These are phyloP conservation scores for Quercus agrifolia DNA, from an alignment of 306 rosid genomes.

Conservation along the genomic window DNA sequence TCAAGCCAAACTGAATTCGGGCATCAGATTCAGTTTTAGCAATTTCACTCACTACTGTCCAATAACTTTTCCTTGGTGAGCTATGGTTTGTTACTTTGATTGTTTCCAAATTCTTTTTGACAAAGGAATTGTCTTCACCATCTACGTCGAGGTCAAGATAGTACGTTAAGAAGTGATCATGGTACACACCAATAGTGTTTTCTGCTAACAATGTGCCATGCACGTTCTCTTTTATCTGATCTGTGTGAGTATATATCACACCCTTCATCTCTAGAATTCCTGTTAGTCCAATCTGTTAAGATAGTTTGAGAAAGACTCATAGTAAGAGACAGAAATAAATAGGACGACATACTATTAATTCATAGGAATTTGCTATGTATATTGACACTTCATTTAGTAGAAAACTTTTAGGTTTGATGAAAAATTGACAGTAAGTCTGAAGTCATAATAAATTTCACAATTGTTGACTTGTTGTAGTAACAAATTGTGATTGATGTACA, in stretches of 20 bases:
- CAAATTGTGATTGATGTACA: too few relatives aligned
- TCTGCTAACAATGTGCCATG: slow-evolving; percentile 49
- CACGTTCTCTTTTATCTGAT: slow-evolving; percentile 36
- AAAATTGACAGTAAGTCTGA: too few relatives aligned
- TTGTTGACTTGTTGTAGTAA: too few relatives aligned
- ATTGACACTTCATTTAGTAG: too few relatives aligned
- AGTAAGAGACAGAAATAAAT: too few relatives aligned
- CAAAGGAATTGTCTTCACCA: slow-evolving; percentile 51
- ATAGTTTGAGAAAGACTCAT: background rate
- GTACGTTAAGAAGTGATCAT: slow-evolving; percentile 56
- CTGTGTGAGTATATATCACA: slow-evolving; percentile 24
- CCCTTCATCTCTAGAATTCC: slow-evolving; percentile 43
- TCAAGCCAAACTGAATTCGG: slow-evolving; percentile 22
- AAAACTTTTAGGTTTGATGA: too few relatives aligned
- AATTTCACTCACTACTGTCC: slow-evolving; percentile 24
- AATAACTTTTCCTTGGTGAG: slow-evolving; percentile 58
- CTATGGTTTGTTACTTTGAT: slow-evolving; percentile 25
- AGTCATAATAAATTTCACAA: too few relatives aligned
- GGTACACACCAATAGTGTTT: slow-evolving; percentile 47
- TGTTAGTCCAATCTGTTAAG: slow-evolving; percentile 42
- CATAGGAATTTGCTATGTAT: too few relatives aligned
- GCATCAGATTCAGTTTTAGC: slow-evolving; percentile 42
- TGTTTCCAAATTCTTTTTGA: slow-evolving; percentile 39
- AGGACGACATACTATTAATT: too few relatives aligned
- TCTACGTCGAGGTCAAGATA: slow-evolving; percentile 64